Conservation (phyloP, 768 basidiomycete genomes). For the Tephrocybe sp. region DNA sequence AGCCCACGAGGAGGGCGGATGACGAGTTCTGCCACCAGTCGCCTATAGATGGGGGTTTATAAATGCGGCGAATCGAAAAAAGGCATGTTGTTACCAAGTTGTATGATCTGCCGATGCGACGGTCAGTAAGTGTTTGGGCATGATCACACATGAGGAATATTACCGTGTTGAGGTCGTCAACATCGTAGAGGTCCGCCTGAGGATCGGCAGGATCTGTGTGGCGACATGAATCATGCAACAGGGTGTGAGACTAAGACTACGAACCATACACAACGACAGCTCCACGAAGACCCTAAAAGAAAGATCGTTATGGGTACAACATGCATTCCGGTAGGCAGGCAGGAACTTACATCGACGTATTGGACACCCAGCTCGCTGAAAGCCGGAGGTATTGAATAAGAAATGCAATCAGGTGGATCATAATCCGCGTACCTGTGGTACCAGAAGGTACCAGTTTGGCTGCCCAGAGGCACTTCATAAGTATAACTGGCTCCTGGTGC, state of each 20-base stretch:
- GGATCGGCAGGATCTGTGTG: constrained; percentile 15
- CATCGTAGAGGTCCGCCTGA: constrained; percentile 14
- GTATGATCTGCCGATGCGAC: constrained; percentile 9
- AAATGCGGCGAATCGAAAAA: constrained; percentile 11
- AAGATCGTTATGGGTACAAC: neutral
- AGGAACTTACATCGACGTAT: constrained; percentile 25
- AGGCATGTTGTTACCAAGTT: constrained; percentile 14
- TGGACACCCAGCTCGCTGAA: constrained; percentile 26
- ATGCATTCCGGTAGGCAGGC: neutral
- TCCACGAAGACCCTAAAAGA: constrained; percentile 29
- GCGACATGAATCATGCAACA: neutral
- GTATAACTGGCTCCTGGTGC: constrained; percentile 35
- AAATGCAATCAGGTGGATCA: neutral
- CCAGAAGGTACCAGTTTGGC: constrained; percentile 47
- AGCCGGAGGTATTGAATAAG: neutral
- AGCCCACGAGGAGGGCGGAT: constrained; percentile 24
- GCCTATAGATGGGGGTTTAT: constrained; percentile 26
- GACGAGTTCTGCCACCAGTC: constrained; percentile 42
- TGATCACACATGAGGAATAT: neutral
- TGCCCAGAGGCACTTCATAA: constrained; percentile 32
- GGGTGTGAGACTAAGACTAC: neutral
- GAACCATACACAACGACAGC: constrained; percentile 34
- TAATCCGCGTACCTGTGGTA: constrained; percentile 24
- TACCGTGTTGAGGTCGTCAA: constrained; percentile 16
- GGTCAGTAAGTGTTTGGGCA: neutral